Conservation (phyloP, 2,329 filamentous ascomycete species). For the Scorias spongiosa region DNA sequence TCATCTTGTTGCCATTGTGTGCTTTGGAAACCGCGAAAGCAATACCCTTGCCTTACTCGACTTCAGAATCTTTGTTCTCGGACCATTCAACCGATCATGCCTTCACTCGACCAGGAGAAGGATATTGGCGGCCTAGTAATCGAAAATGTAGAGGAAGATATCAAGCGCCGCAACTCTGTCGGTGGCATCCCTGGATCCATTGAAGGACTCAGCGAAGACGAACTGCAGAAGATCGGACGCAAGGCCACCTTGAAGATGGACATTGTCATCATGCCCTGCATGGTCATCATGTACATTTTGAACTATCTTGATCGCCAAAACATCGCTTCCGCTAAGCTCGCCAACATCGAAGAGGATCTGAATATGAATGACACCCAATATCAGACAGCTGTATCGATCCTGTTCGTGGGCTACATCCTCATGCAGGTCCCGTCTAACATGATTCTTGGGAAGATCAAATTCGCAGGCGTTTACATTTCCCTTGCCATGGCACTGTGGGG, state of each 20-base stretch:
- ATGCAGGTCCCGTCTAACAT: slow-evolving; percentile 29
- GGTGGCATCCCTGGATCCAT: slow-evolving; percentile 1
- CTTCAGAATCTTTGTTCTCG: too few relatives aligned
- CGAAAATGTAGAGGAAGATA: neutral
- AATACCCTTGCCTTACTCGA: too few relatives aligned
- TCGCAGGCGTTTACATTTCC: slow-evolving; percentile 28
- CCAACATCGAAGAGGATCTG: slow-evolving; percentile 10
- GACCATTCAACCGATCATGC: too few relatives aligned
- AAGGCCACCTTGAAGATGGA: slow-evolving; percentile 12
- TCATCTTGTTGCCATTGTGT: too few relatives aligned
- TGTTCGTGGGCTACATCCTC: slow-evolving; percentile 20
- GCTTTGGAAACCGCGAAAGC: too few relatives aligned
- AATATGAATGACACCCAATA: slow-evolving; percentile 9
- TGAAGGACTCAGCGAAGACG: slow-evolving; percentile 4
- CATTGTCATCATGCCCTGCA: slow-evolving; percentile 12
- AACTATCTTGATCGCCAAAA: slow-evolving; percentile 15
- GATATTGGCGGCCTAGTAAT: neutral
- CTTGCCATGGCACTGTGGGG: slow-evolving; percentile 19
- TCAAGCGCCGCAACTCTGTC: neutral
- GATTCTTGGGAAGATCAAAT: slow-evolving; percentile 28
- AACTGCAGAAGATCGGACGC: slow-evolving; percentile 7
- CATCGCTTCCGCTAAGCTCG: slow-evolving; percentile 11
- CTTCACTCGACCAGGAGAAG: neutral
- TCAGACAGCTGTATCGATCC: slow-evolving; percentile 10
- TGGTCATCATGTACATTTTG: slow-evolving; percentile 13